These are phyloP conservation scores for Nigrospora oryzae DNA, from an alignment of 2,329 filamentous ascomycete species.

Conservation along the genomic window DNA sequence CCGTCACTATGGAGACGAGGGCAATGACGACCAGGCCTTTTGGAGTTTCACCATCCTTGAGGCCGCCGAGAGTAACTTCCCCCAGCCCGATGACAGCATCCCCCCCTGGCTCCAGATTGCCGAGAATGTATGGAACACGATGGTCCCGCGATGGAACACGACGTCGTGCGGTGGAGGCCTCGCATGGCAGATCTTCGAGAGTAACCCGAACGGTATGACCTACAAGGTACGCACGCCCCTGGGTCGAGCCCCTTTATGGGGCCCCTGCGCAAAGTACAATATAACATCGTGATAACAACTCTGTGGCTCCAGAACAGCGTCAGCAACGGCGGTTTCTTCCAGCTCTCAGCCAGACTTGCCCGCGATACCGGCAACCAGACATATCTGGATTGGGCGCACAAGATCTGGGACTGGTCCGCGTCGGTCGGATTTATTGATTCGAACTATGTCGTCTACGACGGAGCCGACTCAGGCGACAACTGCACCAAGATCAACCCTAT, in stretches of 20 bases:
- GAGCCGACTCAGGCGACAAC: conserved; percentile 43
- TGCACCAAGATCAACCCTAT: conserved; percentile 44
- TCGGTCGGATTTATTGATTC: conserved; percentile 47
- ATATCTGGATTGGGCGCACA: conserved; percentile 58
- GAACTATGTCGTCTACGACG: conserved; percentile 52
- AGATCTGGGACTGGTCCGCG: conserved; percentile 58
- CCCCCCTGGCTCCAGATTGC: conserved; percentile 61
- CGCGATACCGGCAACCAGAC: conserved; percentile 59
- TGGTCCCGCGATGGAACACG: conserved; percentile 62
- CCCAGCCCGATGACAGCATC: conserved; percentile 45
- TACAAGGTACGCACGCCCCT: conserved; percentile 48
- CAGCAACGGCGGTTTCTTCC: conserved; percentile 76
- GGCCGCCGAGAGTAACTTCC: conserved; percentile 61
- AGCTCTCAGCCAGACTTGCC: conserved; percentile 67
- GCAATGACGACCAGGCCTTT: conserved; percentile 70
- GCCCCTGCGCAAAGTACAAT: no score
- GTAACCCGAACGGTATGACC: conserved; percentile 64
- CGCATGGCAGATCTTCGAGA: conserved; percentile 72
- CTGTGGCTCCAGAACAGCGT: conserved; percentile 49
- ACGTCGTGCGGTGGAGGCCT: conserved; percentile 62
- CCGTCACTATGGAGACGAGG: conserved; percentile 48
- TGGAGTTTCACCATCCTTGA: conserved; percentile 62
- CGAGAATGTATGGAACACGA: conserved; percentile 64
- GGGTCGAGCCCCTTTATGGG: no score
- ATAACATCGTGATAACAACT: no score